Evolutionary conservation across 106 monocot genomes (phyloP).

Genomic region (Dactylorhiza incarnata): DNA sequence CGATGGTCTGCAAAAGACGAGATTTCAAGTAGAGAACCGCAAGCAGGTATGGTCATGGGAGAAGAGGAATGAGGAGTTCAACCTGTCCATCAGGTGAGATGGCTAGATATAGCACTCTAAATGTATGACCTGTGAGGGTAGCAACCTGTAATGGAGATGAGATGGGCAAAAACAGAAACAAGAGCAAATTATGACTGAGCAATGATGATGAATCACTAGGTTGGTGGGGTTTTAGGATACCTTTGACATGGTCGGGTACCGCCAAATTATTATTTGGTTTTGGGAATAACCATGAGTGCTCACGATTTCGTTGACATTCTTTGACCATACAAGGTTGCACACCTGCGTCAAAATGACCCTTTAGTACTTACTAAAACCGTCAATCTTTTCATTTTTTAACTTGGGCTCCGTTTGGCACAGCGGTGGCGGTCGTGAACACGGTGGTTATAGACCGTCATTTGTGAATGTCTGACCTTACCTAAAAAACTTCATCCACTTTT

Average conservation of each 20-base stretch:
- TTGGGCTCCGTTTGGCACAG: no score
- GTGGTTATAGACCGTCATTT: no score
- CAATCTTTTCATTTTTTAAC: neutral
- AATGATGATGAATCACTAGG: neutral
- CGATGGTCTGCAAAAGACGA: slow-evolving; percentile 66
- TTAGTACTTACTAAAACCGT: neutral
- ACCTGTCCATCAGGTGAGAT: slow-evolving; percentile 99
- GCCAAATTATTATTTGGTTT: slow-evolving; percentile 96
- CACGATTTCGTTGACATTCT: slow-evolving; percentile 95
- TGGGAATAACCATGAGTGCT: slow-evolving; percentile 98
- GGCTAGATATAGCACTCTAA: slow-evolving; percentile 82
- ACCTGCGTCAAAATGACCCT: slow-evolving; percentile 32
- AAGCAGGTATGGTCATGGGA: neutral
- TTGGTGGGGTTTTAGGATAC: slow-evolving; percentile 18
- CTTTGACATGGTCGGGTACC: slow-evolving; percentile 92
- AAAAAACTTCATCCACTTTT: no score
- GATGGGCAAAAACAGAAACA: neutral
- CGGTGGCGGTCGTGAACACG: no score
- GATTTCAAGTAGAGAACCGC: neutral
- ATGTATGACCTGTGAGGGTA: slow-evolving; percentile 89
- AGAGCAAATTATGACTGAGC: neutral
- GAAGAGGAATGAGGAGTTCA: neutral
- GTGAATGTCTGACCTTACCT: no score
- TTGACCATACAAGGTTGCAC: slow-evolving; percentile 96
- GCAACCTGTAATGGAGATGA: slow-evolving; percentile 50